Conservation (phyloP, 2,329 filamentous ascomycete genomes). For the Hymenoscyphus albidus region DNA sequence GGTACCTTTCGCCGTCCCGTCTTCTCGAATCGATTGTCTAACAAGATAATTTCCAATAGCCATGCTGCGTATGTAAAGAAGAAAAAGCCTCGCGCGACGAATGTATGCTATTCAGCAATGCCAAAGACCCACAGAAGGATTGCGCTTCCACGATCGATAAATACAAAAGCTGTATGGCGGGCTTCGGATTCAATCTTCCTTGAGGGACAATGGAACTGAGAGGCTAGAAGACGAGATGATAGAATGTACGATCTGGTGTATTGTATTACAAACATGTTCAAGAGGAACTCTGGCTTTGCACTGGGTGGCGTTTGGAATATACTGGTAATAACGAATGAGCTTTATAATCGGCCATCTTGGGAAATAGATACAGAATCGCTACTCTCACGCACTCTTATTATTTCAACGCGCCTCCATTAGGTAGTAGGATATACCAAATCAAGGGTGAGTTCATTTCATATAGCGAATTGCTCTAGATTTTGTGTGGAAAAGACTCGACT, state of each 20-base stretch:
- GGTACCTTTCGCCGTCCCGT: slow-evolving; percentile 19
- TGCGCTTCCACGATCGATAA: slow-evolving; percentile 79
- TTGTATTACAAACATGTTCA: slow-evolving; percentile 6
- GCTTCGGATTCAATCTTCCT: slow-evolving; percentile 74
- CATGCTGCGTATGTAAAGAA: slow-evolving; percentile 96
- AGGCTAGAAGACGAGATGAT: background rate
- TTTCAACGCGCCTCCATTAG: background rate
- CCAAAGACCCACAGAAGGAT: slow-evolving; percentile 75
- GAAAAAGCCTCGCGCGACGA: slow-evolving; percentile 92
- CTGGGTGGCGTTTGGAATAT: slow-evolving; percentile 27
- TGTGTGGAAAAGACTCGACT: background rate
- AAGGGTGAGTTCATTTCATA: background rate
- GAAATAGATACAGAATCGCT: slow-evolving; percentile 22
- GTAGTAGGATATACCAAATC: background rate
- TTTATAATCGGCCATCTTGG: background rate
- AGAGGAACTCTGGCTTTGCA: slow-evolving; percentile 19
- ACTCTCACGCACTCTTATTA: slow-evolving; percentile 16
- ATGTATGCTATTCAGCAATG: slow-evolving; percentile 96
- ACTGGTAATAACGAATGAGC: slow-evolving; percentile 3
- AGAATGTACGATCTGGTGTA: slow-evolving; percentile 13
- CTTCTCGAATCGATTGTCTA: background rate
- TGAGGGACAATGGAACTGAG: slow-evolving; percentile 17
- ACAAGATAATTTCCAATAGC: slow-evolving; percentile 48
- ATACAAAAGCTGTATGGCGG: slow-evolving; percentile 89
- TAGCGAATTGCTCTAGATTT: background rate